Conservation (phyloP, 192 early-diverging fungal genomes). For the Podila verticillata region DNA sequence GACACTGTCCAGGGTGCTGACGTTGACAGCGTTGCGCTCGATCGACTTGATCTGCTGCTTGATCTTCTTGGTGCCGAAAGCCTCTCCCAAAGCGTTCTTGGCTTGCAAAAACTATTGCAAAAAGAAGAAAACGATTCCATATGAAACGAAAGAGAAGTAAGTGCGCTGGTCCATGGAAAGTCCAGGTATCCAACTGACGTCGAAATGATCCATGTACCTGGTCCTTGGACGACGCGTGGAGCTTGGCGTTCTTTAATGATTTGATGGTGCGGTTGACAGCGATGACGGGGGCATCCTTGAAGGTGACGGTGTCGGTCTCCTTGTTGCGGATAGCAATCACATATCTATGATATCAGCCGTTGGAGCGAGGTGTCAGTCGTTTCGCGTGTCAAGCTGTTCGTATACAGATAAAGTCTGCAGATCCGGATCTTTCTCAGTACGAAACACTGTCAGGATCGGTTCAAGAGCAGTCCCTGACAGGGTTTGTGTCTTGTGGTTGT, state of each 20-base stretch:
- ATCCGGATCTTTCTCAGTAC: too few relatives aligned
- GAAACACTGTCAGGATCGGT: too few relatives aligned
- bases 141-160: not conserved
- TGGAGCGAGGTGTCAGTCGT: too few relatives aligned
- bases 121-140: not conserved
- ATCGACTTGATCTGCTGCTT: constrained; percentile 81
- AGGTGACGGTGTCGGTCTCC: constrained; percentile 70
- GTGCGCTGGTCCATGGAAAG: not conserved
- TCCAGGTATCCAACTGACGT: not conserved
- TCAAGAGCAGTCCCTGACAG: too few relatives aligned
- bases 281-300: constrained; percentile 73
- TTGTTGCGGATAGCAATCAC: constrained; percentile 85
- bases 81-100: constrained; percentile 84
- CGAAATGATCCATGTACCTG: constrained; percentile 22
- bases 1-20: constrained; percentile 69
- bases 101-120: constrained; percentile 65
- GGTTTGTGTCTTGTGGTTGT: too few relatives aligned
- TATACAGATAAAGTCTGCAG: too few relatives aligned
- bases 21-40: constrained; percentile 90
- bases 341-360: constrained; percentile 60
- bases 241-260: constrained; percentile 59
- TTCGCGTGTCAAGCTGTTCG: too few relatives aligned
- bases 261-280: constrained; percentile 76
- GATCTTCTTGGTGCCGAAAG: constrained; percentile 93
- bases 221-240: constrained; percentile 7